Base-by-base conservation (phyloP, 176 grass and related monocot genomes). In the Chrysopogon serrulatus region DNA sequence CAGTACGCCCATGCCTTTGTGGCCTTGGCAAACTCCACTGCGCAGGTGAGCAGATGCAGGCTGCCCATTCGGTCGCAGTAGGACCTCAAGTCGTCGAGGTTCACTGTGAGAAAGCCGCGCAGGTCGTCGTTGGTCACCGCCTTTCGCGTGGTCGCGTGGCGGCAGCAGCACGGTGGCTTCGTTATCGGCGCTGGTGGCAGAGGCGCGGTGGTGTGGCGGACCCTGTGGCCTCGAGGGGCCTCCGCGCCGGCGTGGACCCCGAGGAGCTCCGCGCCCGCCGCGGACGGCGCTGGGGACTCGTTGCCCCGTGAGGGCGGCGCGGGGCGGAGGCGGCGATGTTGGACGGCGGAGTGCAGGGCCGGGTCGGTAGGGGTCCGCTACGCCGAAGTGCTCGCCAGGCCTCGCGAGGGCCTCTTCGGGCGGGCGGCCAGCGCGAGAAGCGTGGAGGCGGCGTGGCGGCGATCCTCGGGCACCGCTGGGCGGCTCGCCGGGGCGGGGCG, bases 351-450 rank as follows among this genome's bases (percentile, higher is more conserved):
- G 78, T 80, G 63, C 6, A 80, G 43, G 43, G 43, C 63, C 63
- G 78, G 78, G 78, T 80, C 78, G 30, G 78, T 80, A 8, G 78
- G 78, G 78, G 30, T 37, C 21, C 17, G 23, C 30, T 6, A 80
- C 62, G 78, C 23, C 31, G 27, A 80, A 63, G 5, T n/a, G 78
- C 42, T 43, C 41, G 77, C 12, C 78, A 80, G n/a, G n/a, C 78
- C 51, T 43, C 21, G 21, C 63, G 43, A 68, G 62, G 21, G 63
- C 78, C 31, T 68, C 63, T 1, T 11, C 17, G 0, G 63, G 63
- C 31, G 43, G 63, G 31, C 77, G 42, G n/a, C n/a, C n/a, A n/a
- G n/a, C 61, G 77, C 61, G 61, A 48, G 61, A 30, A 80, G 78
- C 78, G 78, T 42, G 12, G 62, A 44, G 42, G 77, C 60, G 14